Evolutionary conservation across 2,329 filamentous ascomycete species (phyloP), one percentile per base, ranked within the genome.

Genomic region (Triangularia setosa): DNA sequence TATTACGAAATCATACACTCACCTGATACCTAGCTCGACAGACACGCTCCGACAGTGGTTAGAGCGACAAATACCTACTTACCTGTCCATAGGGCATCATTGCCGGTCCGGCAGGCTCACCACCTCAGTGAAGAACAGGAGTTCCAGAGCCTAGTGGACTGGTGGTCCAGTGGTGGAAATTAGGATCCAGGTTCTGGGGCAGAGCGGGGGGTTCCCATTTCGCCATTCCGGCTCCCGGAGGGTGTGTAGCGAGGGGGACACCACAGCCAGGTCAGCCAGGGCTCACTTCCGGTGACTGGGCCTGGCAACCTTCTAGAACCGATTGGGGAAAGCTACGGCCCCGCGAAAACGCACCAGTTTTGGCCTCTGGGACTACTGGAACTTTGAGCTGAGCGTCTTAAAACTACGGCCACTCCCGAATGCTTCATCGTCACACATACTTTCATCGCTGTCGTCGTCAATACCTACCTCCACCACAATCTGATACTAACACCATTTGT

Each of bases 341-440:
- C 63, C 52, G 62, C 60, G 58, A 63, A 28, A 44, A 56, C 40
- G 40, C 28, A 58, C 18, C 56, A 27, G 57, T 27, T 40, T 55
- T 55, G 28, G 25, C 12, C 40, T 12, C 44, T 48, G 18, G 25
- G 25, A 27, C 25, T n/a, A 62, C 60, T 57, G 35, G 24, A 48
- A 65, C 11, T 21, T 53, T 40, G 33, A 59, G 58, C 58, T 66
- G 67, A 58, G 61, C 59, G 56, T 70, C 65, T 68, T 69, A 69
- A 55, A 69, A 68, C 66, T 58, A 57, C 65, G 62, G 66, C 25
- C 68, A 52, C 63, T 69, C 69, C 68, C 69, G 67, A 71, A 65
- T 64, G 62, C 65, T 64, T 65, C 65, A 64, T 66, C 60, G 64
- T 69, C 66, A 65, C 60, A 58, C 35, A 55, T 58, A 57, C 30